phyloP scores from a whole-genome alignment of 1,284 basidiomycete genomes.

The Vanrija pseudolonga region DNA sequence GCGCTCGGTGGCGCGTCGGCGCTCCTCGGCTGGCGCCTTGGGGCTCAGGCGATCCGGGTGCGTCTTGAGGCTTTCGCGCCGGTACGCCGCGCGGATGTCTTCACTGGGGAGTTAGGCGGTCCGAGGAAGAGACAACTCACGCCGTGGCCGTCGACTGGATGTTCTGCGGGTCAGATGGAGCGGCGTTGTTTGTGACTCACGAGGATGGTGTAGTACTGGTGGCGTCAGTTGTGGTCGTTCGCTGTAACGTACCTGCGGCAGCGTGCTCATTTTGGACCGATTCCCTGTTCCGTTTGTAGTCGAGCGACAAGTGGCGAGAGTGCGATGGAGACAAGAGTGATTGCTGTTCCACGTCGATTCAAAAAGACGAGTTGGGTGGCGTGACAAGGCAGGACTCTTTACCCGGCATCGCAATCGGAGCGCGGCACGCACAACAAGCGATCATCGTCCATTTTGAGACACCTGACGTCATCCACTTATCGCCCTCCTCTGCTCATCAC shows the following conservation, averaged over 20 bases:
- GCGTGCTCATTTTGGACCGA: constrained; percentile 6
- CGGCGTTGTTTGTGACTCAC: constrained; percentile 17
- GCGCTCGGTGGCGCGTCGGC: constrained; percentile 68
- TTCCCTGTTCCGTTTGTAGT: too few species aligned
- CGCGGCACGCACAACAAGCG: too few species aligned
- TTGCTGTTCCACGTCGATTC: too few species aligned
- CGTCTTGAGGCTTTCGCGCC: constrained; percentile 57
- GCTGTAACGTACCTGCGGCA: constrained; percentile 13
- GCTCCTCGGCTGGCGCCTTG: constrained; percentile 68
- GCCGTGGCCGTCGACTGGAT: constrained; percentile 35
- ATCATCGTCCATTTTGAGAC: too few species aligned
- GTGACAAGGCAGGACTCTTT: too few species aligned
- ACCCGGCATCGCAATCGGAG: too few species aligned
- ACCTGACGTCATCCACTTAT: not conserved
- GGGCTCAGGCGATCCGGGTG: constrained; percentile 80
- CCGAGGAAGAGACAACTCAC: constrained; percentile 20
- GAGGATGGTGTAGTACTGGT: constrained; percentile 44
- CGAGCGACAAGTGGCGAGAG: too few species aligned
- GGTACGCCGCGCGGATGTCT: constrained; percentile 48
- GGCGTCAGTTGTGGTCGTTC: not conserved
- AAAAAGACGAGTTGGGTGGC: too few species aligned
- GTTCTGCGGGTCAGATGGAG: constrained; percentile 22
- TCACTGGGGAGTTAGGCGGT: constrained; percentile 23
- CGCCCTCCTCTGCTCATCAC: too few species aligned
- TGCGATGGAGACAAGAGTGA: too few species aligned